phyloP scores from a whole-genome alignment of 257 asterid genomes.

The Avicennia marina region DNA sequence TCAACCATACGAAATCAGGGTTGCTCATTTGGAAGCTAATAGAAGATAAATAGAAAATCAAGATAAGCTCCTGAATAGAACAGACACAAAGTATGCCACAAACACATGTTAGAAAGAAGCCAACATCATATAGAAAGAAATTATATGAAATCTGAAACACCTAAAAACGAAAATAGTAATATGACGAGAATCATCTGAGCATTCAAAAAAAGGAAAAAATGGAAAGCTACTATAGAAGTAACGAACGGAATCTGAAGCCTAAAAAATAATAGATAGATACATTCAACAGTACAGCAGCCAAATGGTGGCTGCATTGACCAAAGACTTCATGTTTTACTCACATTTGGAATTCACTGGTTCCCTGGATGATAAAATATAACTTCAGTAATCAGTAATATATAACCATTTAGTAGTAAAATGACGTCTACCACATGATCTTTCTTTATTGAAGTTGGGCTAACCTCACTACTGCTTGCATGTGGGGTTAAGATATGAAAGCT shows the following conservation, averaged over 20 bases:
- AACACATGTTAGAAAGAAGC: slow-evolving; percentile 6
- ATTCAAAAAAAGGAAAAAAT: not conserved
- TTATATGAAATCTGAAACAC: not conserved
- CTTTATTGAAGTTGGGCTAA: not conserved
- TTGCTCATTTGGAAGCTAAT: not conserved
- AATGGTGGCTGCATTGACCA: slow-evolving; percentile 1
- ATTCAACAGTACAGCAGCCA: slow-evolving; percentile 9
- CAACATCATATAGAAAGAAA: not conserved
- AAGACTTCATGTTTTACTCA: slow-evolving; percentile 2
- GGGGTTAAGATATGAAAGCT: not conserved
- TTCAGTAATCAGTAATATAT: not conserved
- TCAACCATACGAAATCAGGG: slow-evolving; percentile 12
- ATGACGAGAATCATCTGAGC: not conserved
- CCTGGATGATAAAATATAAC: not conserved
- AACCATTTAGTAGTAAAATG: slow-evolving; percentile 9
- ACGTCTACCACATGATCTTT: not conserved
- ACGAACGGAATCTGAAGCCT: slow-evolving; percentile 1
- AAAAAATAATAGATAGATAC: slow-evolving; percentile 10
- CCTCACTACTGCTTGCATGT: not conserved
- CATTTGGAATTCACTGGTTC: not conserved
- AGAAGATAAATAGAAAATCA: slow-evolving; percentile 17
- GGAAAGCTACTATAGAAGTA: not conserved
- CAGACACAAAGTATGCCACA: too few species aligned
- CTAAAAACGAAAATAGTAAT: slow-evolving; percentile 1
- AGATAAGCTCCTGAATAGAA: too few species aligned